phyloP scores from a whole-genome alignment of 306 rosid species.

The Parietaria judaica region DNA sequence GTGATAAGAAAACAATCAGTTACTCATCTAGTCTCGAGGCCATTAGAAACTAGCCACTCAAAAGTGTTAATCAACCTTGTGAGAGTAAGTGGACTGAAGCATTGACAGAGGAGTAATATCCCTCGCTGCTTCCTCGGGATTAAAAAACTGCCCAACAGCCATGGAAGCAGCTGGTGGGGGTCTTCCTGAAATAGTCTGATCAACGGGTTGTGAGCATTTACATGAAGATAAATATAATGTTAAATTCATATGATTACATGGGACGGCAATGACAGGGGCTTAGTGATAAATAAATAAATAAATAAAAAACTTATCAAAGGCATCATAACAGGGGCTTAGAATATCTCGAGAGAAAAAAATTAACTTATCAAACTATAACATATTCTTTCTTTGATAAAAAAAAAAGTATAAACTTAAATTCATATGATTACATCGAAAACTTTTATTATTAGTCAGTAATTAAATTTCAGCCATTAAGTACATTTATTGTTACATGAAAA shows the following conservation, averaged over 20 bases:
- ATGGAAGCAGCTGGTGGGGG: conserved; percentile 98
- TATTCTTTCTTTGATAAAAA: no score
- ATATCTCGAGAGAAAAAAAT: no score
- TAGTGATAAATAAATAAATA: no score
- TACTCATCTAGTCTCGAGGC: conserved; percentile 9
- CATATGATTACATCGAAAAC: no score
- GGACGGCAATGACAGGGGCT: no score
- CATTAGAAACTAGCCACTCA: conserved; percentile 12
- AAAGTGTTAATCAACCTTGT: conserved; percentile 50
- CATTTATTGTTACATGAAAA: no score
- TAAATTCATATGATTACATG: conserved; percentile 1
- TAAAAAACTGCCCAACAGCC: conserved; percentile 98
- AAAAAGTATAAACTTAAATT: no score
- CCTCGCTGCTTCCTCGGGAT: conserved; percentile 69
- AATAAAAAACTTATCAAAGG: no score
- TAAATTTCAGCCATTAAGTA: no score
- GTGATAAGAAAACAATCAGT: conserved; percentile 13
- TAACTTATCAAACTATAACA: no score
- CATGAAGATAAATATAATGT: conserved; percentile 14
- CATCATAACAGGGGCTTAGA: no score
- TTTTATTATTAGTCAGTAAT: no score
- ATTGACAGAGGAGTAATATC: conserved; percentile 70
- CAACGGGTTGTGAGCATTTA: conserved; percentile 32
- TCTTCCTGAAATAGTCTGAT: conserved; percentile 95
- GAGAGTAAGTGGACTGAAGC: conserved; percentile 57